Evolutionary conservation across 768 basidiomycete species (phyloP).

Genomic region (Lentinula raphanica): DNA sequence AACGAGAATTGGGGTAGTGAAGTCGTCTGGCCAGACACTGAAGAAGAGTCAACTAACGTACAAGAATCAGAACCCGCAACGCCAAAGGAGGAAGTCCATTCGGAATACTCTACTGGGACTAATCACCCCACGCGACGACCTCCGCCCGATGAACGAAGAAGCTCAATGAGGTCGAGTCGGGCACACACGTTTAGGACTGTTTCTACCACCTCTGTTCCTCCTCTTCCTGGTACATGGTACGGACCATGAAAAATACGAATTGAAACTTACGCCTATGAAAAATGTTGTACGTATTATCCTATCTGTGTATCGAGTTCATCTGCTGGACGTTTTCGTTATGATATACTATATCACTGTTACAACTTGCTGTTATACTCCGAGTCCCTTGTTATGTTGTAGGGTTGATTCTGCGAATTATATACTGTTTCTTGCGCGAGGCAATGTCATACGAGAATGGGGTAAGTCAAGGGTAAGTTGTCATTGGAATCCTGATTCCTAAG

Average conservation of each 20-base stretch:
- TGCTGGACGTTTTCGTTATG: neutral
- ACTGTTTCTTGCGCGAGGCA: too few species aligned
- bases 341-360: neutral
- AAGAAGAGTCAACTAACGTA: slow-evolving; percentile 5
- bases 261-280: too few species aligned
- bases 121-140: neutral
- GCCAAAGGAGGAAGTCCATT: slow-evolving; percentile 5
- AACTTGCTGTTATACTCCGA: too few species aligned
- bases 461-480: too few species aligned
- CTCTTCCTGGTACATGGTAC: slow-evolving; percentile 5
- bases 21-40: slow-evolving; percentile 5
- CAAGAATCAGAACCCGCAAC: slow-evolving; percentile 5
- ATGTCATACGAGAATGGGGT: too few species aligned
- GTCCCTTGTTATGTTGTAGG: too few species aligned
- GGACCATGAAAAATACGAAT: neutral
- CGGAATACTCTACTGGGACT: slow-evolving; percentile 3
- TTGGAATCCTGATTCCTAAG: too few species aligned
- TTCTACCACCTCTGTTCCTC: slow-evolving; percentile 3
- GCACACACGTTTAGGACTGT: neutral
- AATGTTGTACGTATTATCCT: neutral
- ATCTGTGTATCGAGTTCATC: neutral
- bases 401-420: too few species aligned
- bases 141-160: neutral
- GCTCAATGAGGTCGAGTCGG: slow-evolving; percentile 3
- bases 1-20: slow-evolving; percentile 4